phyloP scores from a whole-genome alignment of 495 filamentous ascomycete genomes.

The Apiosordaria backusii region DNA sequence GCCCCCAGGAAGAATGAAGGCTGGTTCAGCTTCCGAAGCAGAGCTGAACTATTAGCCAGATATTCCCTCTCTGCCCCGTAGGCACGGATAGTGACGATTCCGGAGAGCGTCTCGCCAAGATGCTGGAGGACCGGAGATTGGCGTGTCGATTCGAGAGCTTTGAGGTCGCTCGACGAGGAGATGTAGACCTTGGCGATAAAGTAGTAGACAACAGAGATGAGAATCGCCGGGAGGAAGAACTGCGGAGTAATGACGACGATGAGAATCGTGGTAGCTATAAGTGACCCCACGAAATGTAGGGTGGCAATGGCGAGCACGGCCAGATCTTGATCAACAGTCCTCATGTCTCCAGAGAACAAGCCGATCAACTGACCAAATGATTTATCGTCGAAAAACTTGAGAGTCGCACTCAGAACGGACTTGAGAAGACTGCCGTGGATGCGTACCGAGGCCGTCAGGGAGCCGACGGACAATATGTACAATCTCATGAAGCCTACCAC shows the following conservation, averaged over 20 bases:
- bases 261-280: constrained; percentile 12
- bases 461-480: constrained; percentile 15
- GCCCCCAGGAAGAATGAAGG: constrained; percentile 66
- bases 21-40: constrained; percentile 13
- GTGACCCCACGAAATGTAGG: constrained; percentile 12
- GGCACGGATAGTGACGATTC: constrained; percentile 15
- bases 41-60: not conserved
- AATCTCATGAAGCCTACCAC: constrained; percentile 18
- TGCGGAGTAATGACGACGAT: constrained; percentile 12
- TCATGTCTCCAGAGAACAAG: constrained; percentile 12
- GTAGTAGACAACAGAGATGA: constrained; percentile 14
- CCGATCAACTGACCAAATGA: constrained; percentile 13
- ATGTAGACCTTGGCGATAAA: constrained; percentile 12
- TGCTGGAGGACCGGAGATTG: constrained; percentile 15
- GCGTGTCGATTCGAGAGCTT: constrained; percentile 10
- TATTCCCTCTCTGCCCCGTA: constrained; percentile 15
- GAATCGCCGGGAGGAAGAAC: constrained; percentile 11
- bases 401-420: constrained; percentile 13
- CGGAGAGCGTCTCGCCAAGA: constrained; percentile 10
- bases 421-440: constrained; percentile 14
- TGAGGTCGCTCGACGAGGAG: constrained; percentile 9
- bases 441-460: constrained; percentile 13
- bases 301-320: constrained; percentile 16
- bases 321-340: constrained; percentile 14
- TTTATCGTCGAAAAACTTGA: constrained; percentile 16